These are phyloP conservation scores for Meyerozyma elateridarum DNA, from an alignment of 1,139 yeast species.

Conservation along the genomic window DNA sequence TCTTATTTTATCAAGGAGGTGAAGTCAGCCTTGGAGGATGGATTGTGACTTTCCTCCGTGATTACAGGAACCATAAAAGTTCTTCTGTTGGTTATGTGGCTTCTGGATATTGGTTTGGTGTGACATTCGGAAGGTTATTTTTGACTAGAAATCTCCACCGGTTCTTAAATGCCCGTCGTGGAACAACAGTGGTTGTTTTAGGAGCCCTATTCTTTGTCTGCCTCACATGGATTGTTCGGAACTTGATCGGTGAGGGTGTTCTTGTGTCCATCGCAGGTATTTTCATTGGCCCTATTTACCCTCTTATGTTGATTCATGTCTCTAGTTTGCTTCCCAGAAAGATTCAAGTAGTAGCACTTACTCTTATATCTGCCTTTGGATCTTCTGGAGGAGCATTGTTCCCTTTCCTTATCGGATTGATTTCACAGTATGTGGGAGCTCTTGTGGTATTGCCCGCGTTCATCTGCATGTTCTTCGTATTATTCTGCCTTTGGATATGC, in stretches of 20 bases:
- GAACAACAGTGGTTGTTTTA: conserved; percentile 32
- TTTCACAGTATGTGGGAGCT: conserved; percentile 48
- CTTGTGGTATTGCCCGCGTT: conserved; percentile 52
- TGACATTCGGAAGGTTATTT: conserved; percentile 55
- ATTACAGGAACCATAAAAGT: conserved; percentile 46
- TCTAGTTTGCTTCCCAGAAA: conserved; percentile 44
- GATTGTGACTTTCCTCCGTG: conserved; percentile 60
- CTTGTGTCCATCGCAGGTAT: conserved; percentile 46
- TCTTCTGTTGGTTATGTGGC: conserved; percentile 56
- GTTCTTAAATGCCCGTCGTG: conserved; percentile 44
- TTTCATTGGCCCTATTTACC: conserved; percentile 51
- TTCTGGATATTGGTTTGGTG: conserved; percentile 70
- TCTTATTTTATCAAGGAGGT: conserved; percentile 61
- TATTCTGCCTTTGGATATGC: conserved; percentile 40
- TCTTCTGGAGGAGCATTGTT: conserved; percentile 57
- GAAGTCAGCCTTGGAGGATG: conserved; percentile 71
- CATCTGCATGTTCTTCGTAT: conserved; percentile 32
- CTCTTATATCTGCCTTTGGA: conserved; percentile 57
- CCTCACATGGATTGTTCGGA: conserved; percentile 44
- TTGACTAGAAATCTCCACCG: conserved; percentile 40
- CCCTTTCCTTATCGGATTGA: conserved; percentile 54
- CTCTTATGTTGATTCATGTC: conserved; percentile 46
- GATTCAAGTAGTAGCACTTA: conserved; percentile 48
- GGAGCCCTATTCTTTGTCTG: conserved; percentile 32
- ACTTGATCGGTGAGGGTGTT: conserved; percentile 37